phyloP scores from a whole-genome alignment of 192 early-diverging fungal species.

The Umbelopsis isabellina region DNA sequence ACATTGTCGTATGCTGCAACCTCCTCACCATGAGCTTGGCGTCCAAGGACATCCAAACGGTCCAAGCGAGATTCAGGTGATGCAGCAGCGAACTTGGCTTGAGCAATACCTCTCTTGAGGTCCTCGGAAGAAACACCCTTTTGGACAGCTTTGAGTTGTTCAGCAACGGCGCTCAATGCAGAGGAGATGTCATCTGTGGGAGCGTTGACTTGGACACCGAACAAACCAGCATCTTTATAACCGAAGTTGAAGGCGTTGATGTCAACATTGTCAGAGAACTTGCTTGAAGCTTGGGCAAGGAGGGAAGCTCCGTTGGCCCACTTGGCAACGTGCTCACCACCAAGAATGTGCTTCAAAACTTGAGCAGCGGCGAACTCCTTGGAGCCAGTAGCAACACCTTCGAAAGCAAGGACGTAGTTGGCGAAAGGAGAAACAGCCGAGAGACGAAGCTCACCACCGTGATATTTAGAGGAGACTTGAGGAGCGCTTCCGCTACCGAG shows the following conservation, averaged over 20 bases:
- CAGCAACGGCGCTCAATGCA: slow-evolving; percentile 63
- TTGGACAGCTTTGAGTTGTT: slow-evolving; percentile 62
- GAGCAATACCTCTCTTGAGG: slow-evolving; percentile 66
- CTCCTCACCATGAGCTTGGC: slow-evolving; percentile 47
- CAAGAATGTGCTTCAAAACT: slow-evolving; percentile 64
- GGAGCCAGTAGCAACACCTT: slow-evolving; percentile 62
- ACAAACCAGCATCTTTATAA: slow-evolving; percentile 91
- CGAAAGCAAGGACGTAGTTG: slow-evolving; percentile 86
- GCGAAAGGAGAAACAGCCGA: slow-evolving; percentile 54
- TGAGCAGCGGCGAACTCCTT: slow-evolving; percentile 66
- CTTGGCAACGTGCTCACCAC: slow-evolving; percentile 64
- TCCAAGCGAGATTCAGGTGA: slow-evolving; percentile 49
- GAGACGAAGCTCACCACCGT: slow-evolving; percentile 85
- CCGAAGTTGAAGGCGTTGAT: slow-evolving; percentile 79
- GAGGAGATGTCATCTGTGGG: slow-evolving; percentile 57
- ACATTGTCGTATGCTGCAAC: slow-evolving; percentile 56
- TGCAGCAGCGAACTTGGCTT: slow-evolving; percentile 62
- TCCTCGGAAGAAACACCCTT: slow-evolving; percentile 53
- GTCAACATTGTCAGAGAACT: slow-evolving; percentile 54
- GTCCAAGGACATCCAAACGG: slow-evolving; percentile 50
- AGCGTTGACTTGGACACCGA: slow-evolving; percentile 79
- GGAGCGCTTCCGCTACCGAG: slow-evolving; percentile 46
- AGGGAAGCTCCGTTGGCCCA: slow-evolving; percentile 64
- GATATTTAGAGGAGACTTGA: slow-evolving; percentile 63
- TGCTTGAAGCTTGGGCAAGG: slow-evolving; percentile 65